Conservation (phyloP, 306 rosid genomes). For the Dalbergia cochinchinensis region DNA sequence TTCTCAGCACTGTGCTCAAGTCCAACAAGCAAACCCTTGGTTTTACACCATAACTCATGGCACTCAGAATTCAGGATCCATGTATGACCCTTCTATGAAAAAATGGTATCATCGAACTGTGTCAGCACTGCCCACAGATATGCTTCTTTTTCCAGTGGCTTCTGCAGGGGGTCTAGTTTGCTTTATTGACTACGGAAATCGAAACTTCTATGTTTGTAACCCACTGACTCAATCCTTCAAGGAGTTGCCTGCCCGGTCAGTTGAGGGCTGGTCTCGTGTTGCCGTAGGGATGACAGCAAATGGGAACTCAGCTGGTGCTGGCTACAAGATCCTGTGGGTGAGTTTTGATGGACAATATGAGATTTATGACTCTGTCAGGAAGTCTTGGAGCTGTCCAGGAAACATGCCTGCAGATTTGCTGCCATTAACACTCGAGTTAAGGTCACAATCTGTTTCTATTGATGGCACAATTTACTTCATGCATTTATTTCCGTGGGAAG, state of each 20-base stretch:
- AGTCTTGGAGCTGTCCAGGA: constrained; percentile 78
- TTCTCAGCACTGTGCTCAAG: constrained; percentile 69
- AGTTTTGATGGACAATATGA: constrained; percentile 85
- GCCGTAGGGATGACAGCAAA: constrained; percentile 86
- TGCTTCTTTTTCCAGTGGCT: constrained; percentile 79
- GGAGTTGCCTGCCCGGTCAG: constrained; percentile 86
- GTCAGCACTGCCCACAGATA: constrained; percentile 63
- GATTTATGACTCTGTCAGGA: constrained; percentile 75
- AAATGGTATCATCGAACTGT: constrained; percentile 87
- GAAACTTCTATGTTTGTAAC: constrained; percentile 84
- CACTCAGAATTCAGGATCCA: constrained; percentile 75
- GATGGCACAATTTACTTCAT: constrained; percentile 81
- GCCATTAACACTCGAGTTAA: constrained; percentile 64
- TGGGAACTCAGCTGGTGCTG: constrained; percentile 56
- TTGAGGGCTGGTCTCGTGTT: constrained; percentile 74
- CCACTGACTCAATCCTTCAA: constrained; percentile 87
- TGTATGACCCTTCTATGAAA: constrained; percentile 85
- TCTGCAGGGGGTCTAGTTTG: constrained; percentile 97
- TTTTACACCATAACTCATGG: constrained; percentile 84
- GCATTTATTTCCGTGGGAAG: constrained; percentile 73
- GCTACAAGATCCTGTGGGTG: constrained; percentile 86
- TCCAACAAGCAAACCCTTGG: constrained; percentile 78
- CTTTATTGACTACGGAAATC: constrained; percentile 72
- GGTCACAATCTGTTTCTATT: constrained; percentile 70
- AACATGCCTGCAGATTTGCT: constrained; percentile 67